A percentile compares a stretch with the other conserved stretches of the same genome.
phyloP scores from a whole-genome alignment of 2,329 filamentous ascomycete species.

The Lachnellula cervina region DNA sequence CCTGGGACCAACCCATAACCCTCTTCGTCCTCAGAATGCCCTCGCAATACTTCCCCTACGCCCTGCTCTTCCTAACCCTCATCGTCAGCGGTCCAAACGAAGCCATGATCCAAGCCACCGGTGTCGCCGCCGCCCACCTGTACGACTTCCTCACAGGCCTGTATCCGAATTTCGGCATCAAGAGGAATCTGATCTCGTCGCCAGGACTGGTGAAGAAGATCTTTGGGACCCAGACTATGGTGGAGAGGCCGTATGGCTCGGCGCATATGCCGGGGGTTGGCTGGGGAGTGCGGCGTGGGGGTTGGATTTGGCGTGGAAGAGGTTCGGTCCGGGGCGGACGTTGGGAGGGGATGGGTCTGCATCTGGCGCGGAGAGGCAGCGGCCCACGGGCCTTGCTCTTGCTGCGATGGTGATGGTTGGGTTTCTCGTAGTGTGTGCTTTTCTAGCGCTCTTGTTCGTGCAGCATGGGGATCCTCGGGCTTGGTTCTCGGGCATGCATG shows the following conservation, averaged over 20 bases:
- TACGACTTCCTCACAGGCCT: slow-evolving; percentile 82
- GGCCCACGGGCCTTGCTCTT: slow-evolving; percentile 3
- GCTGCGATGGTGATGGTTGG: slow-evolving; percentile 8
- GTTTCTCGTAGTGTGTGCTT: slow-evolving; percentile 6
- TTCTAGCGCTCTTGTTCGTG: slow-evolving; percentile 1
- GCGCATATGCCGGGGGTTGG: background rate
- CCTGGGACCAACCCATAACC: slow-evolving; percentile 65
- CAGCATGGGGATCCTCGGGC: background rate
- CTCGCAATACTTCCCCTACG: slow-evolving; percentile 71
- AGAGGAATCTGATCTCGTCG: slow-evolving; percentile 68
- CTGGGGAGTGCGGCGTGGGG: slow-evolving; percentile 6
- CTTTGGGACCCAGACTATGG: slow-evolving; percentile 5
- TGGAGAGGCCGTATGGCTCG: slow-evolving; percentile 11
- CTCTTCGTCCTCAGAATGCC: slow-evolving; percentile 80
- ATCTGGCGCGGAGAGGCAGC: slow-evolving; percentile 1
- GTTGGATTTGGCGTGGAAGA: slow-evolving; percentile 53
- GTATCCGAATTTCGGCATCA: slow-evolving; percentile 81
- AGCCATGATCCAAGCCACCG: slow-evolving; percentile 62
- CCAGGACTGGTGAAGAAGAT: slow-evolving; percentile 38
- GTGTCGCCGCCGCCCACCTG: slow-evolving; percentile 75
- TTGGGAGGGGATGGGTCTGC: slow-evolving; percentile 4
- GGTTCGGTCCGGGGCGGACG: slow-evolving; percentile 95
- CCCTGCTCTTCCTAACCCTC: slow-evolving; percentile 69
- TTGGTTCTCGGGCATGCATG: background rate
- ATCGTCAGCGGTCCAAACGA: slow-evolving; percentile 55